A percentile compares a stretch with the other conserved stretches of the same genome.
These are phyloP conservation scores for Ceratocystis cacaofunesta DNA, from an alignment of 2,329 filamentous ascomycete species.

Conservation along the genomic window DNA sequence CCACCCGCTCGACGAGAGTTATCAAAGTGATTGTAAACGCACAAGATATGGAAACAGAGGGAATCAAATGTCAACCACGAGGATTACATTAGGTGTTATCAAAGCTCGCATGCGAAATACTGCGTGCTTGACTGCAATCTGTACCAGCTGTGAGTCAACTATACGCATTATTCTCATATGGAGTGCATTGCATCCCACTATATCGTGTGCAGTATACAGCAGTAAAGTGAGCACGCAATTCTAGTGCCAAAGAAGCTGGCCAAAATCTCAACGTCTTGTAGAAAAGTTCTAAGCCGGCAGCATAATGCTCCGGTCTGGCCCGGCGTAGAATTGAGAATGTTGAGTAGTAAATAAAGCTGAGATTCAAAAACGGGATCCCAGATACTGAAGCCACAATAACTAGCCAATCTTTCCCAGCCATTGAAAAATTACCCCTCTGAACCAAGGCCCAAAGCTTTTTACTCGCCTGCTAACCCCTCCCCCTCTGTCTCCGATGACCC, in stretches of 20 bases:
- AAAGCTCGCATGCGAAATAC: neutral
- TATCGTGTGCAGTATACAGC: neutral
- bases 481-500: slow-evolving; percentile 15
- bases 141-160: neutral
- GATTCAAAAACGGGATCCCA: neutral
- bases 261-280: too few species aligned
- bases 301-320: neutral
- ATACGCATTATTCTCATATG: neutral
- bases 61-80: too few species aligned
- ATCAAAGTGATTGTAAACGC: too few species aligned
- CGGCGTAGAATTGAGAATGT: neutral
- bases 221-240: neutral
- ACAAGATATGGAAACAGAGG: too few species aligned
- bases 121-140: neutral
- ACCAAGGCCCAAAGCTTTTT: neutral
- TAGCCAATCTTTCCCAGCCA: neutral
- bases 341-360: neutral
- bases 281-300: too few species aligned
- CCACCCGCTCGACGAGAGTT: too few species aligned
- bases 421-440: neutral
- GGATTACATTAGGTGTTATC: neutral
- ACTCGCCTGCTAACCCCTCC: neutral
- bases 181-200: neutral
- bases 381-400: neutral
- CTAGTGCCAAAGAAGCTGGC: neutral